These are phyloP conservation scores for Leucaena leucocephala DNA, from an alignment of 306 rosid species.

Conservation along the genomic window DNA sequence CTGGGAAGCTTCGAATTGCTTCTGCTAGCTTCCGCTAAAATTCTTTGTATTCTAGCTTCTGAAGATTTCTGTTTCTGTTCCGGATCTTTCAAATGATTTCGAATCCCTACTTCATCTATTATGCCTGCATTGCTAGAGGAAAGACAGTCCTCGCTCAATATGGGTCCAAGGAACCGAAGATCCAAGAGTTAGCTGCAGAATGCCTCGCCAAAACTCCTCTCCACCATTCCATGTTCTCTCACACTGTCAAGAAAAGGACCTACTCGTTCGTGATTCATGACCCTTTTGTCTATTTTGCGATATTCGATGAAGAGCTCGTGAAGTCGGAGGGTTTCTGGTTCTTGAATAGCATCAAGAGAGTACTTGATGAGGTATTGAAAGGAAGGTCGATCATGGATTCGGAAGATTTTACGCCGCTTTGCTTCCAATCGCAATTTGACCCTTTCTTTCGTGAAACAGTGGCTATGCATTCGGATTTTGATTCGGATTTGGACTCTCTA, in stretches of 20 bases:
- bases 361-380: constrained; percentile 39
- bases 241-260: constrained; percentile 58
- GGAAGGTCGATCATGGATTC: constrained; percentile 29
- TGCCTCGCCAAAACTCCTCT: constrained; percentile 70
- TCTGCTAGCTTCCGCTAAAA: constrained; percentile 18
- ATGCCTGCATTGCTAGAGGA: constrained; percentile 78
- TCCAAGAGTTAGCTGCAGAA: constrained; percentile 60
- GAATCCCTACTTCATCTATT: constrained; percentile 64
- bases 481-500: not conserved
- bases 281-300: constrained; percentile 65
- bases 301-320: constrained; percentile 50
- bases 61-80: not conserved
- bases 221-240: constrained; percentile 63
- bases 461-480: constrained; percentile 21
- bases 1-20: constrained; percentile 13
- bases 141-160: constrained; percentile 63
- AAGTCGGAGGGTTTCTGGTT: constrained; percentile 58
- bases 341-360: constrained; percentile 50
- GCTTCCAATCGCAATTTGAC: constrained; percentile 68
- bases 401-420: constrained; percentile 39
- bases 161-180: constrained; percentile 44
- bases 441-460: constrained; percentile 41
- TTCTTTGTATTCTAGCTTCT: not conserved
- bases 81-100: constrained; percentile 45
- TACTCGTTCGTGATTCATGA: constrained; percentile 60